Evolutionary conservation across 2,329 filamentous ascomycete genomes (phyloP), one percentile per base, ranked within the genome.

Genomic region (Ophidiomyces ophidiicola): DNA sequence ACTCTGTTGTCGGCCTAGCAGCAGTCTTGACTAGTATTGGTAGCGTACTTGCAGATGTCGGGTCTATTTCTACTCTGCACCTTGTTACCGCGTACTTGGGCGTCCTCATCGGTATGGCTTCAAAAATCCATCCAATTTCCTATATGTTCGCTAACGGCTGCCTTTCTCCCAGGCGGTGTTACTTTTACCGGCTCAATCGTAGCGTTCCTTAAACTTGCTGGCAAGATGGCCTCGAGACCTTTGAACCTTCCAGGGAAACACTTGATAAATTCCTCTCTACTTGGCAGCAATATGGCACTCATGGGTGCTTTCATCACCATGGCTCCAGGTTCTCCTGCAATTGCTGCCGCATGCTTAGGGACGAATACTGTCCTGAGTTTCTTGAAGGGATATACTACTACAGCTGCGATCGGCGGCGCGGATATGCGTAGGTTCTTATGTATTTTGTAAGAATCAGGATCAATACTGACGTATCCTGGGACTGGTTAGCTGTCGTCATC

Each of bases 111-210:
- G 83, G 76, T 66, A 54, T 45, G 46, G 42, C 12, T 33, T 29
- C n/a, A n/a, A n/a, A n/a, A n/a, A n/a, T 10, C 14, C 7, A 6
- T 21, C 6, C 26, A 12, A 26, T 23, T 37, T 7, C 18, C 20
- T 35, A 31, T 11, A 15, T 6, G 24, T 32, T 23, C 29, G 10
- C 38, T 43, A 39, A 37, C 20, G 12, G 28, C 11, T 11, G 35
- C 26, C 24, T 26, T 39, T 18, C 4, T 37, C 53, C 62, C 29
- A 70, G 68, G 73, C 48, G 86, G 86, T 40, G 78, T 93, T 23
- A 94, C 86, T 0, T 94, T 94, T 54, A 94, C 85, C 0, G 86
- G 86, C 2, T 90, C 83, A 2, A 79, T 94, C 36, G 82, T 94
- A 0, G 86, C 86, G 0, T 93, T 92, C 61, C 59, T 92, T 54